Evolutionary conservation across 805 yeast species (phyloP).

Genomic region (Kluyveromyces siamensis): DNA sequence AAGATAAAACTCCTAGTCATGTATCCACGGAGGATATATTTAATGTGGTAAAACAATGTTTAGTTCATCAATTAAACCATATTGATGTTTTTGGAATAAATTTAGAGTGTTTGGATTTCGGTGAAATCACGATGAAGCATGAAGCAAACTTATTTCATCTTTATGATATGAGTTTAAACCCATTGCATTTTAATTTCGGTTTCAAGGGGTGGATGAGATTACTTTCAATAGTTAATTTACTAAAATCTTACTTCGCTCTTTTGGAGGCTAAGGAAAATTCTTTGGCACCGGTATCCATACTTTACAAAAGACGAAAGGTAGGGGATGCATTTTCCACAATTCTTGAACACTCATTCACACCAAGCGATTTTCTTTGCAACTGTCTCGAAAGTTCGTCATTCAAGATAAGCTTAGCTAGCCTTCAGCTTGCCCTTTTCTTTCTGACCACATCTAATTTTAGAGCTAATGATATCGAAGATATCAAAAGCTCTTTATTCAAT

Average conservation of each 20-base stretch:
- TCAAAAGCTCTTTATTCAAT: constrained; percentile 9
- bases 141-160: not conserved
- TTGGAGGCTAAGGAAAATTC: not conserved
- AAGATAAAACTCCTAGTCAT: constrained; percentile 6
- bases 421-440: constrained; percentile 17
- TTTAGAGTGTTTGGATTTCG: constrained; percentile 2
- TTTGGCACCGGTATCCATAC: constrained; percentile 3
- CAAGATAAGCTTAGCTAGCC: constrained; percentile 7
- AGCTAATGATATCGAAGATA: not conserved
- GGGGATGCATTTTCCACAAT: constrained; percentile 7
- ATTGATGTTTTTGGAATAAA: constrained; percentile 8
- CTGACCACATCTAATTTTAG: constrained; percentile 5
- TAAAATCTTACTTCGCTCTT: constrained; percentile 10
- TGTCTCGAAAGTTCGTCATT: constrained; percentile 8
- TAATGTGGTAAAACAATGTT: constrained; percentile 9
- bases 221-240: constrained; percentile 10
- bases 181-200: constrained; percentile 5
- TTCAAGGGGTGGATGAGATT: constrained; percentile 14
- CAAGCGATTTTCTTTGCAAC: constrained; percentile 12
- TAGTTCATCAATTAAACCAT: constrained; percentile 7
- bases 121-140: not conserved
- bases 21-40: constrained; percentile 3
- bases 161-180: not conserved
- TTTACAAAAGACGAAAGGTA: constrained; percentile 17
- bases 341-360: constrained; percentile 9